Base-by-base conservation (phyloP, 2,329 filamentous ascomycete species). In the Scedosporium minutisporum region DNA sequence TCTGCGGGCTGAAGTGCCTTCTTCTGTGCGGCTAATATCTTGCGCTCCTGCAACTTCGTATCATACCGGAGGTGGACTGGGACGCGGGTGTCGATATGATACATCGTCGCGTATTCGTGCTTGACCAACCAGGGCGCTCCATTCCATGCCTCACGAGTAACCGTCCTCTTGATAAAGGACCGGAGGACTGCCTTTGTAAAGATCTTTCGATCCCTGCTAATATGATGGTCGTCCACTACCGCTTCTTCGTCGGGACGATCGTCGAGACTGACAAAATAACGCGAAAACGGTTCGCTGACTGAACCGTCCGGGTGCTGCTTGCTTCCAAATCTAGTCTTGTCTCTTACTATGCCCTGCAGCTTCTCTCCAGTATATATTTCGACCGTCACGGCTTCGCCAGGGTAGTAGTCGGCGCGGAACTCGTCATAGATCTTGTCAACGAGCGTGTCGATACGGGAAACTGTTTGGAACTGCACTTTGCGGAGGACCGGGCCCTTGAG, bases 61-160 rank as follows among this genome's bases (percentile, higher is more conserved):
- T 93, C 91, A 71, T 96, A 88, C 61, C 88, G 87, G 16, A 96
- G 80, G 70, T 96, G 88, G 60, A 87, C 83, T 6, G 95, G 95
- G 12, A 97, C 86, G 61, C 91, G 86, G n/a, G 87, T 92, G 65
- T 91, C 88, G 65, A 99, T 95, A 65, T 91, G 87, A 73, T 95
- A 96, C 65, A 87, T 83, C 57, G 86, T 85, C 1, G 95, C 95
- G 64, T 96, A 87, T 62, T 91, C 87, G 42, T 89, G 83, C 76
- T 96, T 97, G 18, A 97, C 93, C 62, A 96, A 78, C 95, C 95
- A 99, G 0, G 95, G 93, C 0, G 95, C 95, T n/a, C 93, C 93
- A 65, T 87, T 93, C 91, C 93, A 97, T 3, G 91, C 85, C 70
- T 97, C 95, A 65, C 93, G 82, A 1, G 87, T 89, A n/a, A 97